Conservation (phyloP, 768 basidiomycete species). For the Lentinula aciculospora region DNA sequence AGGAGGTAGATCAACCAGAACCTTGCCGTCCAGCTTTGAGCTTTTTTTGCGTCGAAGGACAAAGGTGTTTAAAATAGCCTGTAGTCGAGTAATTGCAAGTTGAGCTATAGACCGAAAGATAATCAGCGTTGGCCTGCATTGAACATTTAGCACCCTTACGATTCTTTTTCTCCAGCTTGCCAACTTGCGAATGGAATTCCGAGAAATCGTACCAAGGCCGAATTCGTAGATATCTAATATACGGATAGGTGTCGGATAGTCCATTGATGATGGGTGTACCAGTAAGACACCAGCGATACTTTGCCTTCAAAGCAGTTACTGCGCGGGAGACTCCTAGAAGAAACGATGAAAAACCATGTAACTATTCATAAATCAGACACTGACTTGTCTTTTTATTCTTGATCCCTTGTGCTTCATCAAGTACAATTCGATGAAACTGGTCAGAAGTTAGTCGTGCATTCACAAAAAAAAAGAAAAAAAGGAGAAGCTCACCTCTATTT, state of each 20-base stretch:
- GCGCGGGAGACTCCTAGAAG: conserved; percentile 46
- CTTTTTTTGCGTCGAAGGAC: conserved; percentile 62
- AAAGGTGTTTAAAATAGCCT: conserved; percentile 48
- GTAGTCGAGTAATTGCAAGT: conserved; percentile 52
- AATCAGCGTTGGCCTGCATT: neutral
- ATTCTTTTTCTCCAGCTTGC: conserved; percentile 38
- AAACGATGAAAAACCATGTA: conserved; percentile 9
- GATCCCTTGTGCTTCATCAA: conserved; percentile 55
- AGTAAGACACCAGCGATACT: conserved; percentile 64
- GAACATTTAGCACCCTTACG: conserved; percentile 28
- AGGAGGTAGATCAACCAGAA: conserved; percentile 57
- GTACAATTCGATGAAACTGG: conserved; percentile 46
- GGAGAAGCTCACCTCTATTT: conserved; percentile 33
- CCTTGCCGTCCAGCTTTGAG: conserved; percentile 58
- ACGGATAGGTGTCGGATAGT: conserved; percentile 41
- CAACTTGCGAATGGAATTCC: conserved; percentile 33
- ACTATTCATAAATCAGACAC: conserved; percentile 11
- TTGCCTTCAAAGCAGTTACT: conserved; percentile 44
- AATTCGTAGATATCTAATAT: conserved; percentile 36
- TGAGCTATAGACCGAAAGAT: conserved; percentile 27
- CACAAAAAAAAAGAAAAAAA: neutral
- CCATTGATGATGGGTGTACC: conserved; percentile 29
- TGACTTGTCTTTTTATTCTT: conserved; percentile 44
- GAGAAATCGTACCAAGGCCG: conserved; percentile 43
- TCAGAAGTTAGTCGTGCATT: too few species aligned